A percentile compares a stretch with the other conserved stretches of the same genome.
Conservation (phyloP, 768 basidiomycete species). For the Lactarius hatsudake region DNA sequence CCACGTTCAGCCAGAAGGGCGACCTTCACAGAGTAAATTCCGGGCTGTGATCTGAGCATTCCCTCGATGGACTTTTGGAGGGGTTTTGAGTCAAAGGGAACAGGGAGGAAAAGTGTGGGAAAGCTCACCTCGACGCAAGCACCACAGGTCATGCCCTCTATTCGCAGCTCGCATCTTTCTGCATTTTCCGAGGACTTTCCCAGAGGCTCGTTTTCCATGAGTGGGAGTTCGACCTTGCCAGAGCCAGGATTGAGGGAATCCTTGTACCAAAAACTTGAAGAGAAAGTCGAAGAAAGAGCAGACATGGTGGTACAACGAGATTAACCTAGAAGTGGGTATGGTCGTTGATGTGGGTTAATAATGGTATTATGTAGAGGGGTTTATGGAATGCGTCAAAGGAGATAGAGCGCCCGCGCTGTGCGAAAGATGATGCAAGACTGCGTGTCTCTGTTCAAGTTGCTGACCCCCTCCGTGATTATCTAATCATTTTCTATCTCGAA, state of each 20-base stretch:
- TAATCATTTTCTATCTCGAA: neutral
- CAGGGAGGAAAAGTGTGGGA: neutral
- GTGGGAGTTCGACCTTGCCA: slow-evolving; percentile 35
- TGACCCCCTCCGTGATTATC: neutral
- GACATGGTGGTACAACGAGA: slow-evolving; percentile 13
- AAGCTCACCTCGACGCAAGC: slow-evolving; percentile 78
- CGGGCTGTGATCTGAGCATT: slow-evolving; percentile 76
- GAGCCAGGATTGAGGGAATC: slow-evolving; percentile 10
- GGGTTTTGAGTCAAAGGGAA: neutral
- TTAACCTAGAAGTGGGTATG: neutral
- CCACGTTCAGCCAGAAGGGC: slow-evolving; percentile 95
- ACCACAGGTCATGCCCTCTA: slow-evolving; percentile 91
- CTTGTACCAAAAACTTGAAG: slow-evolving; percentile 16
- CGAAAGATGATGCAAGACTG: neutral
- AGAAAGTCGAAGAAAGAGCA: slow-evolving; percentile 18
- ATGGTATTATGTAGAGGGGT: neutral
- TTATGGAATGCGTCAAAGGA: slow-evolving; percentile 1
- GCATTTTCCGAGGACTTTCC: slow-evolving; percentile 29
- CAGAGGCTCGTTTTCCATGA: slow-evolving; percentile 32
- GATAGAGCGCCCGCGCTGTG: slow-evolving; percentile 3
- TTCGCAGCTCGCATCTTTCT: slow-evolving; percentile 71
- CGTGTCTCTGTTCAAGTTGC: neutral
- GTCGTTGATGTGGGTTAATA: neutral
- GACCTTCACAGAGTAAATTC: slow-evolving; percentile 91
- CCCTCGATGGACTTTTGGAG: slow-evolving; percentile 71